Evolutionary conservation across 179 eudicot species (phyloP).

Genomic region (Camellia oleifera): DNA sequence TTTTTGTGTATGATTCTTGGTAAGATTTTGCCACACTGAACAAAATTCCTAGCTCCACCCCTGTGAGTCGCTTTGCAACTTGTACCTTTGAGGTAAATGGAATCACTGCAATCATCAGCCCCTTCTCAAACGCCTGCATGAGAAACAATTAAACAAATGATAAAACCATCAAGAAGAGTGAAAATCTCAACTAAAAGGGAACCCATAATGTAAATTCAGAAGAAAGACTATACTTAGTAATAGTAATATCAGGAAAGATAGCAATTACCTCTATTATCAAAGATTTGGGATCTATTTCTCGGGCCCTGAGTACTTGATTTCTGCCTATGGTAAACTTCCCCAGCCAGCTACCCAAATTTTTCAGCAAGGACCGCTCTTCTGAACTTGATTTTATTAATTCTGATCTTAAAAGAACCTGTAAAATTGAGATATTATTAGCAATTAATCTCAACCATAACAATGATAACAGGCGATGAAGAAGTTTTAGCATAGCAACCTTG

Average conservation of each 20-base stretch:
- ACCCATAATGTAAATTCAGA: neutral
- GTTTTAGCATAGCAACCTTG: conserved; percentile 44
- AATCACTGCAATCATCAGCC: conserved; percentile 81
- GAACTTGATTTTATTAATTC: conserved; percentile 92
- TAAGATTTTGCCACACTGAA: too few relatives aligned
- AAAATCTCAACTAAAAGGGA: neutral
- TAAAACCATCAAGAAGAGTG: neutral
- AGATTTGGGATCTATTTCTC: conserved; percentile 77
- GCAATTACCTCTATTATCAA: conserved; percentile 63
- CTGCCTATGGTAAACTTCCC: conserved; percentile 82
- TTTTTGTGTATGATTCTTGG: too few relatives aligned
- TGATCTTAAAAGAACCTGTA: conserved; percentile 77
- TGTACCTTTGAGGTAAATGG: conserved; percentile 94
- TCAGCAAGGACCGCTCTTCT: conserved; percentile 82
- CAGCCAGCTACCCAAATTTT: conserved; percentile 92
- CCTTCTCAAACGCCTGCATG: conserved; percentile 80
- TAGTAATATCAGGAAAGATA: neutral
- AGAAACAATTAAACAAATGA: conserved; percentile 3
- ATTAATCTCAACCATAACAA: neutral
- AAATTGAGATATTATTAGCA: neutral
- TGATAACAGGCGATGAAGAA: neutral
- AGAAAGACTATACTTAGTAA: neutral
- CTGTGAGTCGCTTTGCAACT: neutral
- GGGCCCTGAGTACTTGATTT: conserved; percentile 73
- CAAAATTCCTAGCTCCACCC: too few relatives aligned